Base-by-base conservation (phyloP, 2,329 filamentous ascomycete genomes). In the Coleophoma cylindrospora region DNA sequence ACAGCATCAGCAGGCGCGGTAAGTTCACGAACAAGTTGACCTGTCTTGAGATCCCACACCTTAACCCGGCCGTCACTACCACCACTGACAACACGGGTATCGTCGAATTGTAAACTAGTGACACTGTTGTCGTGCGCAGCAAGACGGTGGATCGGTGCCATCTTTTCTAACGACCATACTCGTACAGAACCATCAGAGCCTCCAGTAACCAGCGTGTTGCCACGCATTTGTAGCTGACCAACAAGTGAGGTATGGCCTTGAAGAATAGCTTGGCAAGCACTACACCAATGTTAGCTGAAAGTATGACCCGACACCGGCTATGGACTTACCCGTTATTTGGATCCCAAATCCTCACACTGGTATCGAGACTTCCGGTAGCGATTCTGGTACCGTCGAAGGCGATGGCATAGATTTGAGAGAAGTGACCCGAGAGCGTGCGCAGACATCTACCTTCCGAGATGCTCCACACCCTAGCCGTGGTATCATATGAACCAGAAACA, bases 41-140 rank as follows among this genome's bases (percentile, higher is more conserved):
- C 94, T 2, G 89, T 94, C 69, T 94, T 91, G 52, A 97, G 75
- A 70, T 96, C 92, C 94, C 94, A 99, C 49, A 99, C 91, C 70
- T 97, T 99, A 57, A 99, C 94, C 48, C 94, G 81, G n/a, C 94
- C 94, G 69, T 99, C 94, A 61, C 89, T 95, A 45, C 94, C 95
- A 60, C 94, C 94, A 65, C 90, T 96, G 50, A 99, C 91, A 53
- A 99, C 94, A 49, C 94, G 82, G 21, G 87, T 91, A 64, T 96
- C 91, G 63, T 99, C 94, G 66, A 99, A 99, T 65, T 99, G 94
- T 58, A 99, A 74, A 68, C 91, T 96, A 1, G 94, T 99, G 48
- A 99, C 94, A 66, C 91, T 96, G 68, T 99, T 99, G 69, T 99
- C 94, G 66, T 99, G 94, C 3, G 94, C 94, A 38, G 94, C 94